Evolutionary conservation across 352 stramenopile species (phyloP), one percentile per base, ranked within the genome.

Genomic region (Globisporangium barbulae): DNA sequence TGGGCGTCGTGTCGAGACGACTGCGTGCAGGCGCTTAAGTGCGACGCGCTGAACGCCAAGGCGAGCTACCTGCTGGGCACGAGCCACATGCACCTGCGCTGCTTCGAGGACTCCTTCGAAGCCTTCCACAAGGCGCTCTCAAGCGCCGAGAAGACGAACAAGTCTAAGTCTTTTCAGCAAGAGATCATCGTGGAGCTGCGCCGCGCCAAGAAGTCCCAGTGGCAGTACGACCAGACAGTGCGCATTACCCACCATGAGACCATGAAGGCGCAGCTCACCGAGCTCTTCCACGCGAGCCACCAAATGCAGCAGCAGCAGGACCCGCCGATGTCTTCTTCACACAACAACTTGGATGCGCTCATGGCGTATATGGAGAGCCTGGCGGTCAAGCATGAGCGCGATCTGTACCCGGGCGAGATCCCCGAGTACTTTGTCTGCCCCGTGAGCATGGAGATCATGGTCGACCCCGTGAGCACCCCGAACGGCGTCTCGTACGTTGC

Each of bases 361-460:
- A 84, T 88, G 73, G 76, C 71, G 9, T 91, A 90, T 47, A 71
- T 88, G 55, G 79, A 90, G 55, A 67, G 85, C 53, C 71, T 90
- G 70, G 63, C 73, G n/a, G 42, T 65, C 33, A 64, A 65, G 30
- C 75, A 75, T 48, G 83, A 89, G 67, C 68, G 65, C 30, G 64
- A 74, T 28, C 75, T 90, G 65, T 74, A 78, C 50, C 75, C 74
- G 35, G 69, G 79, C n/a, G 65, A 83, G 30, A 69, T 92, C 3
- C 85, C 85, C 21, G 83, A 94, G 61, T 91, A 91, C 49, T 91
- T 91, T 49, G 59, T 90, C 30, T 94, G 85, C 47, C 83, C 85
- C 12, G 85, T 94, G 53, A 91, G 80, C 65, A 91, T 94, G 83
- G 85, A 92, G 69, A 74, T 94, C 67, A 93, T 94, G 83, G 59